Evolutionary conservation across 1,139 yeast species (phyloP), one percentile per base, ranked within the genome.

Genomic region (Saccharomyces hybrid): DNA sequence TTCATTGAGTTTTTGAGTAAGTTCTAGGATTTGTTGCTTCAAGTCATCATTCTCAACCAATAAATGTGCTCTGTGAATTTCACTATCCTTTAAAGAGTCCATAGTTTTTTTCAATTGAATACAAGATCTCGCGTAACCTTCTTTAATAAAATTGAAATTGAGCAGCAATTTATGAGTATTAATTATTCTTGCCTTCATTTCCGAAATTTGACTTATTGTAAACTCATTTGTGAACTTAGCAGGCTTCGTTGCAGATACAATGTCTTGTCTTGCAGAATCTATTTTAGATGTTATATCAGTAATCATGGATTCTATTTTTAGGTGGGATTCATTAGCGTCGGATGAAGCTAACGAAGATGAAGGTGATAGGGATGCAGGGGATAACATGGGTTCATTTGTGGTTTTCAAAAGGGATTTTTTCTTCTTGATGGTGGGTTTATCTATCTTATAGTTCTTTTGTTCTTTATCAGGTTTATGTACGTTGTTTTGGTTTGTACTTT

Each of bases 51-150:
- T 68, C 50, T 68, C 71, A 28, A 59, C 56, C 49, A 63, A 51
- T 25, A 68, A 56, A 50, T 66, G 69, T 13, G 71, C 67, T 59
- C 74, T 68, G 53, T 64, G 66, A 49, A 61, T 57, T 58, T 73
- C 76, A 50, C 72, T 69, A 49, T 66, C 70, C 52, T 67, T 71
- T 51, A 73, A 57, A 50, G 66, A 69, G 38, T 56, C 55, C 57
- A 72, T 57, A 4, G 70, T 55, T 46, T 61, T 68, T 48, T 69
- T 67, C 51, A 72, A 57, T 46, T 68, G 70, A 11, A 63, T 59
- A 48, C 69, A 63, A n/a, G 71, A 65, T 47, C 64, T 63, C 3
- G 70, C 64, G 52, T 69, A 69, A 26, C 70, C 60, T 46, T 65
- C 68, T 52, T 69, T 71, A 48, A 69, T 54, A 28, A 65, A 61